Conservation (phyloP, 257 asterid species). For the Solanum corneliomulleri region DNA sequence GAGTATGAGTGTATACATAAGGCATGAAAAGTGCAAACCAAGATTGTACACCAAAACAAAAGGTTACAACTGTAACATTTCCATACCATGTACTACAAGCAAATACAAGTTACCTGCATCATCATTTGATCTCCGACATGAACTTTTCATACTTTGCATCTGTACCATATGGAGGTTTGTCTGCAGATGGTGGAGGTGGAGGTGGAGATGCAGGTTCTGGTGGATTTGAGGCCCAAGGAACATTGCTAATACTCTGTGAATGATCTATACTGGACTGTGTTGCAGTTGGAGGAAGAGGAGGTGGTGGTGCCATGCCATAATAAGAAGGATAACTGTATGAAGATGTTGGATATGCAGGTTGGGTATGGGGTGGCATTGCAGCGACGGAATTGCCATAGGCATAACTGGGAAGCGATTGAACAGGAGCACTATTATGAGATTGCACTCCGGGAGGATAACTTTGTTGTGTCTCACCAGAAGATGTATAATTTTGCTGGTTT, state of each 20-base stretch:
- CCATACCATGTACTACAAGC: background rate
- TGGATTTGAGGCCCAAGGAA: conserved; percentile 78
- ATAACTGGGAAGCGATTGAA: conserved; percentile 45
- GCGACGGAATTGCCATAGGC: conserved; percentile 41
- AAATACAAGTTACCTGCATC: background rate
- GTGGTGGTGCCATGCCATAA: conserved; percentile 44
- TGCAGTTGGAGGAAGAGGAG: conserved; percentile 49
- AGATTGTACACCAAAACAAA: background rate
- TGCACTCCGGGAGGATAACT: conserved; percentile 80
- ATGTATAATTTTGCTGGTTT: conserved; percentile 39
- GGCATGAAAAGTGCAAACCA: background rate
- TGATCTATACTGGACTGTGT: conserved; percentile 43
- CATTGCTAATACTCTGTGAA: conserved; percentile 51
- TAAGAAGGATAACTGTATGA: conserved; percentile 58
- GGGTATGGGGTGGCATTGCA: conserved; percentile 48
- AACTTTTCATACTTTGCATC: conserved; percentile 92
- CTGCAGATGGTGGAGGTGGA: conserved; percentile 42
- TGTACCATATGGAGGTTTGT: conserved; percentile 31
- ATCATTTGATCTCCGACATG: conserved; percentile 90
- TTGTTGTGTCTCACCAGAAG: conserved; percentile 58
- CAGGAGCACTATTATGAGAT: conserved; percentile 45
- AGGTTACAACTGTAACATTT: background rate
- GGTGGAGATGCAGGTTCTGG: conserved; percentile 46
- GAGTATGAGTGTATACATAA: background rate
- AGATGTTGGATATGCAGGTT: conserved; percentile 36